Conservation (phyloP, 2,329 filamentous ascomycete species). For the Fusarium sp. region DNA sequence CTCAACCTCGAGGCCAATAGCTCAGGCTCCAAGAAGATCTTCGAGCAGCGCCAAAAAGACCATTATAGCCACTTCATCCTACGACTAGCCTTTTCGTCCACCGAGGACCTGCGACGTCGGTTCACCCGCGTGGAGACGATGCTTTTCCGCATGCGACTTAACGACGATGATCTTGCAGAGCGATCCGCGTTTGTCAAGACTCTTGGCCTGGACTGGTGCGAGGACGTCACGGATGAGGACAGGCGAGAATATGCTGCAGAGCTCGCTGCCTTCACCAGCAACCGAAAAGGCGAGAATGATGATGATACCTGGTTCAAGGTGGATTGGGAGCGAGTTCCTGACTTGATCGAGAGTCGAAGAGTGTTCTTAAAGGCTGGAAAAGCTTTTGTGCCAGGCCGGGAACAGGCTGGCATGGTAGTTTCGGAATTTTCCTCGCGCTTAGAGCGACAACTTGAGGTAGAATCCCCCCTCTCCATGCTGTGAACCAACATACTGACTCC, state of each 20-base stretch:
- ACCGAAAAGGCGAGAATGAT: slow-evolving; percentile 63
- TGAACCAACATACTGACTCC: slow-evolving; percentile 2
- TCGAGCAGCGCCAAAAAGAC: slow-evolving; percentile 87
- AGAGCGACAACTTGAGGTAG: slow-evolving; percentile 85
- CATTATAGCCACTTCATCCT: slow-evolving; percentile 99
- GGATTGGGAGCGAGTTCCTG: slow-evolving; percentile 92
- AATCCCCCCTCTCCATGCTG: slow-evolving; percentile 23
- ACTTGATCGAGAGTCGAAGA: slow-evolving; percentile 83
- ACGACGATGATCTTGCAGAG: slow-evolving; percentile 80
- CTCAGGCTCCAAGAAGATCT: slow-evolving; percentile 69
- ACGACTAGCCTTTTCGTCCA: slow-evolving; percentile 89
- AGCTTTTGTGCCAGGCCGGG: slow-evolving; percentile 88
- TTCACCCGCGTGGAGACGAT: slow-evolving; percentile 90
- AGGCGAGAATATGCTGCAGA: slow-evolving; percentile 72
- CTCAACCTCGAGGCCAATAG: slow-evolving; percentile 83
- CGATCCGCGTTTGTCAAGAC: slow-evolving; percentile 80
- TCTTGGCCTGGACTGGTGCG: slow-evolving; percentile 91
- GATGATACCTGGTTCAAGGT: slow-evolving; percentile 96
- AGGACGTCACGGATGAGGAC: slow-evolving; percentile 83
- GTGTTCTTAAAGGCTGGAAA: slow-evolving; percentile 85
- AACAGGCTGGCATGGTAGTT: slow-evolving; percentile 90
- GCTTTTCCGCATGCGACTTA: slow-evolving; percentile 86
- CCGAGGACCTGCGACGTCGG: slow-evolving; percentile 87
- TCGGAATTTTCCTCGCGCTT: slow-evolving; percentile 85
- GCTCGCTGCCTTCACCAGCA: slow-evolving; percentile 64